These are phyloP conservation scores for Leucocoprinus birnbaumii DNA, from an alignment of 768 basidiomycete genomes.

Conservation along the genomic window DNA sequence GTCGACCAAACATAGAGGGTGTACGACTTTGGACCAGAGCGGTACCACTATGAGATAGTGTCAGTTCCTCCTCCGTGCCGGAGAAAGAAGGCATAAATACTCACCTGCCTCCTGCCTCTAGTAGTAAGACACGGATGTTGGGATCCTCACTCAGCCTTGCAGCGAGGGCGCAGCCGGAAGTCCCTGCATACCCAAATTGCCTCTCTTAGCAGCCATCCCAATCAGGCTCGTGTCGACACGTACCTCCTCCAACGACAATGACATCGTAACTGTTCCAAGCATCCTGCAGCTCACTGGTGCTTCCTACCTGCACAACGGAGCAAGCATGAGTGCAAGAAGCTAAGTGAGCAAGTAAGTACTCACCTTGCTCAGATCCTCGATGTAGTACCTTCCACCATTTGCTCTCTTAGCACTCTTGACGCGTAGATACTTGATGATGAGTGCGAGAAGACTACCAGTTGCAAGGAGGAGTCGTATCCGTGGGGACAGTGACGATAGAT, in stretches of 20 bases:
- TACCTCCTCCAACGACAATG: conserved; percentile 54
- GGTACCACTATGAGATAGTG: conserved; percentile 33
- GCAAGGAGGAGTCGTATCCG: conserved; percentile 6
- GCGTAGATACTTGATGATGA: conserved; percentile 4
- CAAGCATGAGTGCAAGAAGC: not conserved
- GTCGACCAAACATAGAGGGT: conserved; percentile 35
- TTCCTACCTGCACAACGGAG: conserved; percentile 8
- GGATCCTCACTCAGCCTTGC: conserved; percentile 56
- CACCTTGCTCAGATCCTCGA: conserved; percentile 3
- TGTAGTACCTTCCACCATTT: not conserved
- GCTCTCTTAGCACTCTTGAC: not conserved
- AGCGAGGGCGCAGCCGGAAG: conserved; percentile 58
- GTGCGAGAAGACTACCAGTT: conserved; percentile 3
- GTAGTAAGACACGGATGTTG: conserved; percentile 44
- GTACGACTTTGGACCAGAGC: conserved; percentile 34
- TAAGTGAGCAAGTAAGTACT: not conserved
- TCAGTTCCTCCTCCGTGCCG: not conserved
- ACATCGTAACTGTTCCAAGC: conserved; percentile 37
- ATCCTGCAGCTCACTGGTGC: not conserved
- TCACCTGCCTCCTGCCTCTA: conserved; percentile 62
- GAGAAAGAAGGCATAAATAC: conserved; percentile 4
- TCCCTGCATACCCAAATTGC: conserved; percentile 34
- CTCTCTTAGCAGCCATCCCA: not conserved
- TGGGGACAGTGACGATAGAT: conserved; percentile 2
- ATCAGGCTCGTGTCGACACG: not conserved